These are phyloP conservation scores for Lactifluus rugatus DNA, from an alignment of 768 basidiomycete species.

Conservation along the genomic window DNA sequence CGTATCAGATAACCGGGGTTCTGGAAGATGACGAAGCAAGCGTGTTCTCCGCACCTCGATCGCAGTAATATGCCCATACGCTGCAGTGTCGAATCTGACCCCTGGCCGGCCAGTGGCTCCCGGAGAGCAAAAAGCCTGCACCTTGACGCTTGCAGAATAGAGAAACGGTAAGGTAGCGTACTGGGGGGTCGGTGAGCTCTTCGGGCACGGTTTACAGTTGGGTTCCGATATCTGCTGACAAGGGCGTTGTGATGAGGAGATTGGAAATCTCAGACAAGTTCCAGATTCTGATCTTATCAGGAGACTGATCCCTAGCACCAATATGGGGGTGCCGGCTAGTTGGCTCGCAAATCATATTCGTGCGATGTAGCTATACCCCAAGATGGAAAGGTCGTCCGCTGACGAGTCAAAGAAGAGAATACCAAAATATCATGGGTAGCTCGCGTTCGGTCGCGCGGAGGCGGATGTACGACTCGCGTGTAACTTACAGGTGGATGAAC, in stretches of 20 bases:
- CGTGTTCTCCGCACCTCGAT: not conserved
- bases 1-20: not conserved
- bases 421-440: not conserved
- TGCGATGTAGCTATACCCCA: too few species aligned
- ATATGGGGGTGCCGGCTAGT: not conserved
- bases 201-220: not conserved
- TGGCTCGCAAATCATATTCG: slow-evolving; percentile 1
- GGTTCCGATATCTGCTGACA: not conserved
- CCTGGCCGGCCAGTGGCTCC: not conserved
- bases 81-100: not conserved
- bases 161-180: not conserved
- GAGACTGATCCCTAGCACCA: not conserved
- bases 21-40: slow-evolving; percentile 12
- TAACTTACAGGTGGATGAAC: too few species aligned
- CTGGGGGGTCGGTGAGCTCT: not conserved
- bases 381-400: not conserved
- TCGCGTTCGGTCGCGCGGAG: not conserved
- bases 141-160: not conserved
- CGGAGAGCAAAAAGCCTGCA: not conserved
- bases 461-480: slow-evolving; percentile 8
- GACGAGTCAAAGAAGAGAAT: not conserved
- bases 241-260: not conserved
- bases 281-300: slow-evolving; percentile 14
- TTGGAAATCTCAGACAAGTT: slow-evolving; percentile 7
- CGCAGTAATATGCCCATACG: not conserved